phyloP scores from a whole-genome alignment of 176 grass and related monocot genomes.

The Rhynchospora pubera region DNA sequence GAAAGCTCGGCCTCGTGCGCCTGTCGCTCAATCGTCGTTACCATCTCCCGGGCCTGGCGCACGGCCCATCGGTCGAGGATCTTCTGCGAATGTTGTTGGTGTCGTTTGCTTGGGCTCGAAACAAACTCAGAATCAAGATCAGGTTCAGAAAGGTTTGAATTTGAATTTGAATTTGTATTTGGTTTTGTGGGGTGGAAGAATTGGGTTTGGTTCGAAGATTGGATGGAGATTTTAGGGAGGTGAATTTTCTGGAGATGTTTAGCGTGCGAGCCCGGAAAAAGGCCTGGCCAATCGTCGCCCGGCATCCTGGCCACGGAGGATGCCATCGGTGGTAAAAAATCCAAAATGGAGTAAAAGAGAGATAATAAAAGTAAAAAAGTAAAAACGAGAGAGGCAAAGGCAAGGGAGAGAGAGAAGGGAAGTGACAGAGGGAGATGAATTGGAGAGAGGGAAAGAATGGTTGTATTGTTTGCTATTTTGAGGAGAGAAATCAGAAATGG shows the following conservation, averaged over 20 bases:
- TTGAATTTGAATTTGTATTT: too few species aligned
- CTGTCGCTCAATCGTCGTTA: constrained; percentile 32
- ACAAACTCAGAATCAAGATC: neutral
- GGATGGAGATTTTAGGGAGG: constrained; percentile 26
- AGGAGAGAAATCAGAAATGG: constrained; percentile 18
- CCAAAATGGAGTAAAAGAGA: neutral
- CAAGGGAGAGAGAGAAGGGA: neutral
- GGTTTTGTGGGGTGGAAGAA: neutral
- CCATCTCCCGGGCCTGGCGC: constrained; percentile 20
- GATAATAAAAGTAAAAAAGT: neutral
- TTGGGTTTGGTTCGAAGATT: neutral
- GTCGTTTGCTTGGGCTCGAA: constrained; percentile 29
- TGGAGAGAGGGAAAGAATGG: neutral
- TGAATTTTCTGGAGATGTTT: constrained; percentile 39
- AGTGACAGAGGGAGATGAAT: neutral
- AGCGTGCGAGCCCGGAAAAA: constrained; percentile 22
- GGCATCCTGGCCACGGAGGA: constrained; percentile 87
- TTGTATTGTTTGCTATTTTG: constrained; percentile 10
- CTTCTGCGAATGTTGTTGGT: constrained; percentile 22
- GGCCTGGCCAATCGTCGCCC: constrained; percentile 50
- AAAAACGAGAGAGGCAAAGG: neutral
- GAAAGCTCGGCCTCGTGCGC: constrained; percentile 52
- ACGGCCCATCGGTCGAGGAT: constrained; percentile 67
- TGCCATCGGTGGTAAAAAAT: constrained; percentile 41
- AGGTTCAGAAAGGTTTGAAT: neutral